A percentile compares a stretch with the other conserved stretches of the same genome.
Conservation (phyloP, 140 eudicot species). For the Senecio squalidus region DNA sequence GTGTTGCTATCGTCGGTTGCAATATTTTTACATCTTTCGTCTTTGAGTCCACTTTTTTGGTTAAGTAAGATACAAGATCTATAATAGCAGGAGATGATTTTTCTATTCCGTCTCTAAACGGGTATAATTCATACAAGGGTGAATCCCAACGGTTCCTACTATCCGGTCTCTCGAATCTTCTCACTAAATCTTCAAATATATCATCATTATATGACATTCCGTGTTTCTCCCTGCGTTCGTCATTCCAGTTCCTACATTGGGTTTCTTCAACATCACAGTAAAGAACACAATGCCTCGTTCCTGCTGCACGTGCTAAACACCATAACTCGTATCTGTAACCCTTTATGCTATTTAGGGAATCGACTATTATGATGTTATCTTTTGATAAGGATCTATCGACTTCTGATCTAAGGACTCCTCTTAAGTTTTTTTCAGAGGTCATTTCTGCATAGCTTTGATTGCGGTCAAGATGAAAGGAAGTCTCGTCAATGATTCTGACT, state of each 20-base stretch:
- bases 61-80: conserved; percentile 63
- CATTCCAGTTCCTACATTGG: conserved; percentile 73
- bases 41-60: conserved; percentile 81
- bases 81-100: conserved; percentile 56
- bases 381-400: conserved; percentile 81
- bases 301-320: conserved; percentile 98
- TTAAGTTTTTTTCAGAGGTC: conserved; percentile 81
- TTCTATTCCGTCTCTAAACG: conserved; percentile 55
- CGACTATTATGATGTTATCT: conserved; percentile 74
- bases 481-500: conserved; percentile 65
- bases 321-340: conserved; percentile 97
- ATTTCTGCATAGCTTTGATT: conserved; percentile 83
- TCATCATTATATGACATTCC: conserved; percentile 54
- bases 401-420: conserved; percentile 97
- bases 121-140: conserved; percentile 80
- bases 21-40: conserved; percentile 71
- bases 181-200: conserved; percentile 69
- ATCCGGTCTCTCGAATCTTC: conserved; percentile 90
- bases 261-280: conserved; percentile 65
- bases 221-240: conserved; percentile 45
- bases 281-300: conserved; percentile 81
- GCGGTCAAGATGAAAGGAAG: conserved; percentile 79
- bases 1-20: conserved; percentile 97
- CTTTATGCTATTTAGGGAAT: conserved; percentile 88
- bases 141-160: conserved; percentile 91